A percentile compares a stretch with the other conserved stretches of the same genome.
These are phyloP conservation scores for Passiflora organensis DNA, from an alignment of 345 rosid genomes.

Conservation along the genomic window DNA sequence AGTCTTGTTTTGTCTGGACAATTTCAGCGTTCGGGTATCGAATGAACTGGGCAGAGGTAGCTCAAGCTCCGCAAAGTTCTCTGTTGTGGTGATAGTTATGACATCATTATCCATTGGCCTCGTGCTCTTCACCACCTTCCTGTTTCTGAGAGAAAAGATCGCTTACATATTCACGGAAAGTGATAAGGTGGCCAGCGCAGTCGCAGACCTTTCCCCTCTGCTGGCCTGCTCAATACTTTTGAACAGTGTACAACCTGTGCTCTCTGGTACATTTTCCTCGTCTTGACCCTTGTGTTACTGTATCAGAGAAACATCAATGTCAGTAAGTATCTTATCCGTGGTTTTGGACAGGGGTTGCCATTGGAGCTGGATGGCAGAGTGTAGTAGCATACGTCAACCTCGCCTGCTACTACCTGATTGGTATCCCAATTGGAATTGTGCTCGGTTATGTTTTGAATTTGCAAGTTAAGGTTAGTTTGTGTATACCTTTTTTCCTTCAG, in stretches of 20 bases:
- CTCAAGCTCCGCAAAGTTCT: constrained; percentile 52
- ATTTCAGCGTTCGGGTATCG: constrained; percentile 66
- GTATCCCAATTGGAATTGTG: constrained; percentile 56
- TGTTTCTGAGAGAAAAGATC: constrained; percentile 45
- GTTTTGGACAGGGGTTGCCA: constrained; percentile 53
- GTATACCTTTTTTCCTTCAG: neutral
- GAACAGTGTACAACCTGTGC: constrained; percentile 83
- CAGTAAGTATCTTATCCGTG: neutral
- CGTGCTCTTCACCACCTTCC: constrained; percentile 37
- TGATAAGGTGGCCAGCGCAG: constrained; percentile 49
- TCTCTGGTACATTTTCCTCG: constrained; percentile 59
- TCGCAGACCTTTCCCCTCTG: constrained; percentile 64
- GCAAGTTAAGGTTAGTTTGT: constrained; percentile 53
- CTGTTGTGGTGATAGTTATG: constrained; percentile 31
- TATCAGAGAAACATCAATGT: neutral
- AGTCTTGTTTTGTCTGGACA: constrained; percentile 6
- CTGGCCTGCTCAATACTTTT: constrained; percentile 64
- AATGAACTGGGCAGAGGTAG: constrained; percentile 78
- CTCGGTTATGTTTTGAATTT: constrained; percentile 49
- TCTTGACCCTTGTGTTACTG: no score
- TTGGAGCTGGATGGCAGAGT: constrained; percentile 85
- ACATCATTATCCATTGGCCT: constrained; percentile 54
- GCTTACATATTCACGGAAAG: constrained; percentile 61
- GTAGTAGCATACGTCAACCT: constrained; percentile 65
- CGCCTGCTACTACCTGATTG: constrained; percentile 62